phyloP scores from a whole-genome alignment of 305 asterid species.

The Fraxinus greggii region DNA sequence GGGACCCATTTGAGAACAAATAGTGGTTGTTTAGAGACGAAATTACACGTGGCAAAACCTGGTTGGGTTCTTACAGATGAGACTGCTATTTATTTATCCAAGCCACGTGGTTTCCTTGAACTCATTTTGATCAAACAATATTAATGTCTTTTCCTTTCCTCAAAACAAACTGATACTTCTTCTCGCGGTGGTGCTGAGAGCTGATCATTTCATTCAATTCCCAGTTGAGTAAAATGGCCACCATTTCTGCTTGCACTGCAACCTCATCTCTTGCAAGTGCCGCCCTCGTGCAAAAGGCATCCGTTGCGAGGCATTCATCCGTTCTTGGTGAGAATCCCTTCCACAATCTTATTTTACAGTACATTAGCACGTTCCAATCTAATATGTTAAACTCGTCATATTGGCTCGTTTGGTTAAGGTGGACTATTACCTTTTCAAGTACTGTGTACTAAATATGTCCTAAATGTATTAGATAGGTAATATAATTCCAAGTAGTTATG shows the following conservation, averaged over 20 bases:
- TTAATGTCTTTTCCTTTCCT: constrained; percentile 5
- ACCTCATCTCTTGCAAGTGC: constrained; percentile 52
- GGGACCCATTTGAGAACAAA: neutral
- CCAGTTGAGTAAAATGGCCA: constrained; percentile 47
- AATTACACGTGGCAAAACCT: constrained; percentile 45
- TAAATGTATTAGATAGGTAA: neutral
- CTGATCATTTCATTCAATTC: constrained; percentile 14
- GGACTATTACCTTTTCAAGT: neutral
- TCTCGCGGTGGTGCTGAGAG: constrained; percentile 8
- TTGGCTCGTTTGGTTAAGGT: neutral
- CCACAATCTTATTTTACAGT: neutral
- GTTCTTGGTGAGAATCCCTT: constrained; percentile 42
- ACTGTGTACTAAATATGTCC: neutral
- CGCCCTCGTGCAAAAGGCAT: constrained; percentile 44
- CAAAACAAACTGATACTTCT: constrained; percentile 15
- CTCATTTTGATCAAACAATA: constrained; percentile 22
- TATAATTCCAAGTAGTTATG: neutral
- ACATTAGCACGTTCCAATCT: neutral
- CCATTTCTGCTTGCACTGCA: constrained; percentile 56
- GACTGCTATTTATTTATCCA: constrained; percentile 40
- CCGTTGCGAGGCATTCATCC: constrained; percentile 36
- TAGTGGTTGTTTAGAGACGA: constrained; percentile 31
- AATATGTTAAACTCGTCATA: neutral
- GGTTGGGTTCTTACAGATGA: constrained; percentile 52
- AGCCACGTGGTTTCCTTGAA: constrained; percentile 44